These are phyloP conservation scores for Botryosphaeria dothidea DNA, from an alignment of 2,329 filamentous ascomycete species.

Conservation along the genomic window DNA sequence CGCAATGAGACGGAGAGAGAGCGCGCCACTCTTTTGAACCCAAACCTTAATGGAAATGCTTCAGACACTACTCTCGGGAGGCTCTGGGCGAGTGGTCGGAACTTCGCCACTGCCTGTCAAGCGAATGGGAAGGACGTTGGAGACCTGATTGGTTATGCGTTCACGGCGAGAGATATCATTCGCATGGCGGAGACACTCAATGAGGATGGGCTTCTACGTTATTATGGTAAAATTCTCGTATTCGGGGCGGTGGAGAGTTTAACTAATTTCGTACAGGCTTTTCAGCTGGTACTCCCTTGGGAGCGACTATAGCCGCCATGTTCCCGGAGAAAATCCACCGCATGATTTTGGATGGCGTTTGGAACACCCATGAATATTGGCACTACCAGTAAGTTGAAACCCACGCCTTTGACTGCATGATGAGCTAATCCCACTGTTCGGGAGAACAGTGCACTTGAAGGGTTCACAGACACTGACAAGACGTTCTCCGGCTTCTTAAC, in stretches of 20 bases:
- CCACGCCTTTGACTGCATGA: not conserved
- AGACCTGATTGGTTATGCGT: slow-evolving; percentile 45
- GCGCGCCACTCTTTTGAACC: not conserved
- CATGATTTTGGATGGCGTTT: slow-evolving; percentile 46
- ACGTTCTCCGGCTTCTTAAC: not conserved
- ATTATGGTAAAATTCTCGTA: not conserved
- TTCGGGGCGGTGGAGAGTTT: too few species aligned
- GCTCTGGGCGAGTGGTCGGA: slow-evolving; percentile 20
- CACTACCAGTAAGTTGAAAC: slow-evolving; percentile 24
- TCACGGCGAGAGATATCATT: slow-evolving; percentile 48
- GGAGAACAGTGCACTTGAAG: not conserved
- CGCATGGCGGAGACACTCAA: slow-evolving; percentile 46
- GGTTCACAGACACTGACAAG: not conserved
- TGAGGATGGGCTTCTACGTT: slow-evolving; percentile 39
- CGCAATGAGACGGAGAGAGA: not conserved
- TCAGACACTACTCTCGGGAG: slow-evolving; percentile 21
- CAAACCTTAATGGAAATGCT: slow-evolving; percentile 5
- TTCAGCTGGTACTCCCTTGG: slow-evolving; percentile 49
- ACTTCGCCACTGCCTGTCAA: slow-evolving; percentile 19
- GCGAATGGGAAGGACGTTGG: slow-evolving; percentile 31
- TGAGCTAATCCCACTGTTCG: too few species aligned
- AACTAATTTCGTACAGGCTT: slow-evolving; percentile 35
- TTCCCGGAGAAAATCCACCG: slow-evolving; percentile 45
- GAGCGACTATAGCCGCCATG: slow-evolving; percentile 48
- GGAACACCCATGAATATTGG: slow-evolving; percentile 50